phyloP scores from a whole-genome alignment of 305 asterid species.

The Petunia hybrid region DNA sequence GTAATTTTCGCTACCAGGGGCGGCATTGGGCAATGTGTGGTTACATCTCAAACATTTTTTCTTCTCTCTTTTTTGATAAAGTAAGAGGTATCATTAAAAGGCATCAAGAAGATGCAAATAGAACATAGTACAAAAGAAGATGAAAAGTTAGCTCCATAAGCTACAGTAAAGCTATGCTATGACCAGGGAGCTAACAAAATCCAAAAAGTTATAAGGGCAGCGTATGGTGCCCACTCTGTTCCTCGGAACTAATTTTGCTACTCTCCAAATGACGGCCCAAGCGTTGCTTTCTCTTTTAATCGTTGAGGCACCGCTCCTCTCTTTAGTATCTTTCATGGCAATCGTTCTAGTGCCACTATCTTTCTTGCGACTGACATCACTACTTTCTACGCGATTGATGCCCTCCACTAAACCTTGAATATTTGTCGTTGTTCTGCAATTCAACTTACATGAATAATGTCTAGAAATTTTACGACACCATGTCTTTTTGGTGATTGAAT shows the following conservation, averaged over 20 bases:
- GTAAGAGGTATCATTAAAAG: too few species aligned
- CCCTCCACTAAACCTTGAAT: background rate
- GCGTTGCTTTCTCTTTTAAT: background rate
- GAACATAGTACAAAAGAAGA: too few species aligned
- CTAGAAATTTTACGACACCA: conserved; percentile 6
- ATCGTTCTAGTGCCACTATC: background rate
- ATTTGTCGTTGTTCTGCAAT: background rate
- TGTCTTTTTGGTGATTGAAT: background rate
- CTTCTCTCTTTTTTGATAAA: too few species aligned
- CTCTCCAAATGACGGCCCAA: background rate
- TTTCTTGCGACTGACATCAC: background rate
- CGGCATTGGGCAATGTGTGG: background rate
- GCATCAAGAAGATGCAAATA: too few species aligned
- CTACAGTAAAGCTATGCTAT: too few species aligned
- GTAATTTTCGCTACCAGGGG: background rate
- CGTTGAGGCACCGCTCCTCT: conserved; percentile 2
- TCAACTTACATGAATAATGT: background rate
- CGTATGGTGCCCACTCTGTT: too few species aligned
- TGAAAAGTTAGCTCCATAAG: too few species aligned
- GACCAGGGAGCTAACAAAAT: too few species aligned
- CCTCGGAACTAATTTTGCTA: background rate
- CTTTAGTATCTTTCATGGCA: background rate
- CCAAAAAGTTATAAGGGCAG: too few species aligned
- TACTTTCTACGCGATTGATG: background rate
- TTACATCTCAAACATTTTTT: background rate